Base-by-base conservation (phyloP, 2,329 filamentous ascomycete species). In the Colletotrichum limetticola region DNA sequence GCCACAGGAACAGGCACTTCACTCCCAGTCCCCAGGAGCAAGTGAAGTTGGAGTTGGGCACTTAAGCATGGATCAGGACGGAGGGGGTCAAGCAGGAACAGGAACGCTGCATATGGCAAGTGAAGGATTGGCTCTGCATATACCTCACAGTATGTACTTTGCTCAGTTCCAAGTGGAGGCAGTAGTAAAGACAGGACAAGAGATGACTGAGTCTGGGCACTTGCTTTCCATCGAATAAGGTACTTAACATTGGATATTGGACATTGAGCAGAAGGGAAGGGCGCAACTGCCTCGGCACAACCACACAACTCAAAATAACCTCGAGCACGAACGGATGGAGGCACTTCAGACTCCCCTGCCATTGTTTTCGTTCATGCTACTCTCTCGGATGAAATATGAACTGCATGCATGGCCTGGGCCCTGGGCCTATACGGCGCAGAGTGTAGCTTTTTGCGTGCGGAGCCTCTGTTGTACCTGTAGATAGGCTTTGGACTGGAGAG, bases 341-440 rank as follows among this genome's bases (percentile, higher is more conserved):
- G 58, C 37, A 28, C 22, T 30, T 46, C 42, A 56, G 58, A 56
- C 58, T 49, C 58, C 58, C 46, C 55, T 62, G 24, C 28, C 53
- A 37, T 46, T 56, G 62, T 32, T n/a, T 35, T 35, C 46, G 37
- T 63, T 46, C 55, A 60, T 46, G 62, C 56, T 55, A 8, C 22
- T 61, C 68, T 66, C 55, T 66, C 55, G 62, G 57, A 26, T 62
- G 66, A 58, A 68, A 26, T 42, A 61, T 67, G 24, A 24, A 68
- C 42, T 49, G 42, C 42, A 52, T 62, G 42, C 37, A 52, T 30
- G 42, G 6, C 42, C 16, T 52, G 66, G 35, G 28, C 28, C 52
- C 66, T 52, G 59, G 35, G 46, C 28, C 59, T 59, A 49, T 64
- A 28, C n/a, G 59, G 12, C 32, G 52, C 24, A 46, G 37, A 49